Percentiles rank a stretch among this genome's conserved stretches.
phyloP scores from a whole-genome alignment of 2,329 filamentous ascomycete genomes.

The Mycosphaerella arachidis region DNA sequence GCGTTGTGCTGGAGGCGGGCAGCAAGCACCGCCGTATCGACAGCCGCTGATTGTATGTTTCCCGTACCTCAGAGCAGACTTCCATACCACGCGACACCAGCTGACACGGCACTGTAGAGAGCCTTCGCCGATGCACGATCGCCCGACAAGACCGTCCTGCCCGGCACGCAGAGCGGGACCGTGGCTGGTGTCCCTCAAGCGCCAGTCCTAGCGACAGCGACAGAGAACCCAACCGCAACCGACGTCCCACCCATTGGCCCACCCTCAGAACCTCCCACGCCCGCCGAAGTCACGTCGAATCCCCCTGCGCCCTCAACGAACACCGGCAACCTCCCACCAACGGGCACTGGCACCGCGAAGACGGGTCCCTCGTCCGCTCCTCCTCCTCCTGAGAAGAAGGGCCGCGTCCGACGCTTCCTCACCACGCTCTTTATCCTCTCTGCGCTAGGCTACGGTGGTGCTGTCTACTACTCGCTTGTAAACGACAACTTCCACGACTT shows the following conservation, averaged over 20 bases:
- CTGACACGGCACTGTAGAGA: constrained; percentile 19
- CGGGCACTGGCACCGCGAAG: constrained; percentile 34
- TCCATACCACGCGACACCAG: not conserved
- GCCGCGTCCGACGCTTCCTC: constrained; percentile 72
- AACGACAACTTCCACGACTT: constrained; percentile 99
- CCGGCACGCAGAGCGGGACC: constrained; percentile 28
- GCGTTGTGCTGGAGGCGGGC: constrained; percentile 7
- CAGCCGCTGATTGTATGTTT: constrained; percentile 10
- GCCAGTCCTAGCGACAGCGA: constrained; percentile 23
- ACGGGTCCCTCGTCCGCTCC: constrained; percentile 41
- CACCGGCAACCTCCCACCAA: constrained; percentile 28
- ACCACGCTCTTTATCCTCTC: constrained; percentile 72
- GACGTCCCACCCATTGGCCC: constrained; percentile 16
- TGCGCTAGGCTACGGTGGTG: constrained; percentile 74
- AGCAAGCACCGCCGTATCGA: constrained; percentile 8
- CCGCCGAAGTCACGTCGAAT: constrained; percentile 19
- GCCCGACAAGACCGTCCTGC: constrained; percentile 33
- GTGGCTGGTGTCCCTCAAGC: constrained; percentile 30
- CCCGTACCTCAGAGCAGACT: not conserved
- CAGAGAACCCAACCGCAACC: constrained; percentile 11
- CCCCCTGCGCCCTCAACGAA: constrained; percentile 22
- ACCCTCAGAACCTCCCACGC: constrained; percentile 24
- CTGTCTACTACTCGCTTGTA: constrained; percentile 86
- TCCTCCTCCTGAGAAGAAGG: constrained; percentile 59
- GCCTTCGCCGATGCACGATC: constrained; percentile 28